phyloP scores from a whole-genome alignment of 352 stramenopile genomes.

The Phytophthora hybrid region DNA sequence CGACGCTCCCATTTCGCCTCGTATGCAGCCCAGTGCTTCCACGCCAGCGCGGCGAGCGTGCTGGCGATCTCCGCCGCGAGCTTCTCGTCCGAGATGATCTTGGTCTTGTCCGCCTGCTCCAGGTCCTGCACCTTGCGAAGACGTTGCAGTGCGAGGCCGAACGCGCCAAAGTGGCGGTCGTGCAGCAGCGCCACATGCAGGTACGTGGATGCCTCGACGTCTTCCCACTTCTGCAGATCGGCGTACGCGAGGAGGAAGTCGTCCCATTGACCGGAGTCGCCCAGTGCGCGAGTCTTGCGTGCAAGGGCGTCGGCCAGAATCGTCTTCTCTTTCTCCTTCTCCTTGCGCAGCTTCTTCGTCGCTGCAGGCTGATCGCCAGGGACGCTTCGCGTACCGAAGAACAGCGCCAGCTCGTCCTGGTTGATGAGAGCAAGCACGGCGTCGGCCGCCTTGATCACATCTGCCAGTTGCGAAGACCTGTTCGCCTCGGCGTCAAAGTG shows the following conservation, averaged over 20 bases:
- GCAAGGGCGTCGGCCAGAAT: conserved; percentile 76
- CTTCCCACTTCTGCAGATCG: conserved; percentile 79
- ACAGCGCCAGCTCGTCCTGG: conserved; percentile 71
- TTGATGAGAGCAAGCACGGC: conserved; percentile 68
- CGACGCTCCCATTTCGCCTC: conserved; percentile 74
- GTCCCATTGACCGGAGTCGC: conserved; percentile 62
- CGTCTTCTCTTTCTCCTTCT: conserved; percentile 75
- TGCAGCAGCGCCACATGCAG: conserved; percentile 70
- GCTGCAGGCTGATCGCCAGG: conserved; percentile 54
- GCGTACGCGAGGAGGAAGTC: conserved; percentile 60
- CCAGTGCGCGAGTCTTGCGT: conserved; percentile 77
- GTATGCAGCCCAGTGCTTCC: conserved; percentile 61
- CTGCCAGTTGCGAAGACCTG: conserved; percentile 48
- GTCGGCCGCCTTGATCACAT: conserved; percentile 67
- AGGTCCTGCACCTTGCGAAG: conserved; percentile 76
- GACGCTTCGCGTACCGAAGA: conserved; percentile 76
- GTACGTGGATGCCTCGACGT: conserved; percentile 65
- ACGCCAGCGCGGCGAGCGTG: conserved; percentile 53
- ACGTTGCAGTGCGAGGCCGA: conserved; percentile 68
- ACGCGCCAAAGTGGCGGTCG: conserved; percentile 57
- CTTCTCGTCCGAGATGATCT: conserved; percentile 71
- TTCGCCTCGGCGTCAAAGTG: conserved; percentile 74
- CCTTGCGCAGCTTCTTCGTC: conserved; percentile 80
- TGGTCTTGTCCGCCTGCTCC: conserved; percentile 65
- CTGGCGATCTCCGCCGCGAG: conserved; percentile 56